Base-by-base conservation (phyloP, 176 grass and related monocot species). In the Phoenix dactylifera region DNA sequence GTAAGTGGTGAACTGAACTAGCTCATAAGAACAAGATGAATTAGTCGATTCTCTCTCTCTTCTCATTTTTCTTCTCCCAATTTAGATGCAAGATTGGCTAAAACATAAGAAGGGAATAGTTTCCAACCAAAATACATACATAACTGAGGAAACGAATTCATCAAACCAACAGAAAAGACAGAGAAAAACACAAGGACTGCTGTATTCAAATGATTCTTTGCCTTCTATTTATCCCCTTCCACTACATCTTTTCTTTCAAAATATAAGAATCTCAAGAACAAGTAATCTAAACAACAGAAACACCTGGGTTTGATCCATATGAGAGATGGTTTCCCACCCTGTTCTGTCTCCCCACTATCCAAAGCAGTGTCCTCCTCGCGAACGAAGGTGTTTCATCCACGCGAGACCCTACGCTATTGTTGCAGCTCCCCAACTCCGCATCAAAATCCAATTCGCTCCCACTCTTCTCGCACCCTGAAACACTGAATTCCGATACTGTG, bases 371-470 rank as follows among this genome's bases (percentile, higher is more conserved):
- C 39, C 65, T 68, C 23, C 65, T 68, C 18, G 65, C 52, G 14
- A 68, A 68, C 16, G 52, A 68, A 48, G 65, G 65, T 4, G 53
- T 5, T 16, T 56, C 52, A n/a, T 54, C 28, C 3, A 7, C 18
- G 3, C 50, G 5, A 53, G 64, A 66, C 3, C 17, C 52, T 22
- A 48, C 4, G 15, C 65, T 68, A 15, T 57, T 35, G 7, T 55
- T 68, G 2, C 24, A 68, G 65, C 65, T 68, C 7, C 52, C 65
- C 3, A 68, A 18, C 53, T 98, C 93, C 7, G 83, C 73, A 84
- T 98, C 93, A 73, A 81, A 78, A 24, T 88, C 87, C 9, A 71
- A 71, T 22, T 91, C 84, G 68, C 76, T 88, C 5, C 74, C 73
- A 55, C 81, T 70, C 66, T 79, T 87, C 53, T 58, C 50, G 25